Evolutionary conservation across 176 grass and related monocot genomes (phyloP).

Genomic region (Pharus latifolius): DNA sequence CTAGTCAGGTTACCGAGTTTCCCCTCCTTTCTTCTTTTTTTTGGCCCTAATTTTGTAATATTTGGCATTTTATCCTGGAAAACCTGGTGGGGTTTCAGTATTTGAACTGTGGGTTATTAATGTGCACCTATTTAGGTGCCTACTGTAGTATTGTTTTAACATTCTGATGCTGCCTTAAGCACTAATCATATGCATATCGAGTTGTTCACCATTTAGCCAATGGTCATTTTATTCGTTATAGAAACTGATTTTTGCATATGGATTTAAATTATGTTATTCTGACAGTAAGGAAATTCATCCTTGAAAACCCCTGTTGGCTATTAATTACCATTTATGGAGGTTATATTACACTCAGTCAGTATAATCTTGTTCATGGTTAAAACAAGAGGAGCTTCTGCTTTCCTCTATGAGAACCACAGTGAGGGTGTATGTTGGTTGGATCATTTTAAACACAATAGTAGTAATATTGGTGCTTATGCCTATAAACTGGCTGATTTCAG

Average conservation of each 20-base stretch:
- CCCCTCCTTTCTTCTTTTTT: background rate
- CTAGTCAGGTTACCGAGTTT: constrained; percentile 11
- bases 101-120: background rate
- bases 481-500: background rate
- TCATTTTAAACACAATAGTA: background rate
- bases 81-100: background rate
- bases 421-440: background rate
- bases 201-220: background rate
- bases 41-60: background rate
- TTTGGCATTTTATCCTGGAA: background rate
- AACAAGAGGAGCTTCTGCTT: background rate
- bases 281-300: background rate
- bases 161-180: background rate
- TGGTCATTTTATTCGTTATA: background rate
- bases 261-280: background rate
- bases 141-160: background rate
- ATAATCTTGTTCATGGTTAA: background rate
- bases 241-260: background rate
- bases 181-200: background rate
- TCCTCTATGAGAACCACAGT: background rate
- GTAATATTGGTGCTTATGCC: background rate
- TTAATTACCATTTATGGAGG: background rate
- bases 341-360: background rate
- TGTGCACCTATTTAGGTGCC: background rate
- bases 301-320: background rate